These are phyloP conservation scores for Penicillium subrubescens DNA, from an alignment of 495 filamentous ascomycete species.

Conservation along the genomic window DNA sequence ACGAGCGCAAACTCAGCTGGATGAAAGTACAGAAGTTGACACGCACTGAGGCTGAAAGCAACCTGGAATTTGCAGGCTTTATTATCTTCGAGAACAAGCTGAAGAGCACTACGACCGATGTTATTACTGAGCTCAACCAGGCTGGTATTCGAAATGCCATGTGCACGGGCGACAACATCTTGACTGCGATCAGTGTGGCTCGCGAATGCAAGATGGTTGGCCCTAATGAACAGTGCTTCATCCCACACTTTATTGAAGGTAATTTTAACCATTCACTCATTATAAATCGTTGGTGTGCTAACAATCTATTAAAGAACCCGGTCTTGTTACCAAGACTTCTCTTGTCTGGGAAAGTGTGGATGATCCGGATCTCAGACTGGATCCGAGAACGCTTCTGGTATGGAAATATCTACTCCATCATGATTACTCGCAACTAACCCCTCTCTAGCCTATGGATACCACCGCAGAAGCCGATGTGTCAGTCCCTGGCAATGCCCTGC, in stretches of 20 bases:
- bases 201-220: conserved; percentile 88
- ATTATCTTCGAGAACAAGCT: conserved; percentile 99
- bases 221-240: conserved; percentile 80
- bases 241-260: conserved; percentile 85
- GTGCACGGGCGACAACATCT: conserved; percentile 98
- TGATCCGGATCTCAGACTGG: conserved; percentile 71
- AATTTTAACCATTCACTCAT: conserved; percentile 8
- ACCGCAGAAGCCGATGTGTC: conserved; percentile 75
- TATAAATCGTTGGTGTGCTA: background rate
- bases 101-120: conserved; percentile 75
- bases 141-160: conserved; percentile 91
- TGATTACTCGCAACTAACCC: conserved; percentile 27
- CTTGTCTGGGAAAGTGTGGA: conserved; percentile 93
- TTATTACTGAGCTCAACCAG: conserved; percentile 79
- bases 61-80: conserved; percentile 87
- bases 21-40: conserved; percentile 93
- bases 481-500: conserved; percentile 77
- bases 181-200: conserved; percentile 95
- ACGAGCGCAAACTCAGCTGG: conserved; percentile 84
- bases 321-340: conserved; percentile 64
- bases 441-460: conserved; percentile 65
- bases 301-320: conserved; percentile 50
- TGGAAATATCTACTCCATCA: conserved; percentile 9
- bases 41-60: conserved; percentile 77
- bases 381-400: conserved; percentile 74